Base-by-base conservation (phyloP, 2,329 filamentous ascomycete species). In the Epichloe festucae region DNA sequence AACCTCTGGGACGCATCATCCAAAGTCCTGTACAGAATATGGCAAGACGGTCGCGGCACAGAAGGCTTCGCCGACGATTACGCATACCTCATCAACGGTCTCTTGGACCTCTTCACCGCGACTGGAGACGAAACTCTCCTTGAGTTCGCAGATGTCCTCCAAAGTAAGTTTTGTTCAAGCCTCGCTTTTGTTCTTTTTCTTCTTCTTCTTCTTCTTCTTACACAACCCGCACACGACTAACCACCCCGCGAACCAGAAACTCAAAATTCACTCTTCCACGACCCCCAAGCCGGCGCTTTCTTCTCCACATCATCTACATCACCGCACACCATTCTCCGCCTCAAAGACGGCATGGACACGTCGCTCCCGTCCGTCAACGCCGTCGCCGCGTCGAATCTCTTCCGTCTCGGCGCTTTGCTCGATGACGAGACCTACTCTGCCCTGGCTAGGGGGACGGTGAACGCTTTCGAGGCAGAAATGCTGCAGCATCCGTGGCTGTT, bases 291-390 rank as follows among this genome's bases (percentile, higher is more conserved):
- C 27, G 78, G 78, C 42, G 87, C 78, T 35, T 93, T 91, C 74
- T 93, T 87, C 70, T 83, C 82, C 4, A 89, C 85, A 1, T 70
- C 76, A 4, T 69, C 73, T 12, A 68, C 75, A 42, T 81, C 84
- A 10, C 72, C 81, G 0, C 81, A 89, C 60, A 77, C 85, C 31
- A 84, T 96, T 53, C 79, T 97, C 54, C 84, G 91, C 23, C 78
- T 96, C 48, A 98, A 98, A 69, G 89, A 94, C 56, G 93, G 89
- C 57, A 96, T 96, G 78, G 93, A 98, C 66, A 88, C 88, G 5
- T 84, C 89, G 1, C 85, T 93, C 54, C 93, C 93, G 0, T 93
- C 89, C 0, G 85, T 87, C 49, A 98, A 98, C 63, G 89, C 88
- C 40, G 79, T 91, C 5, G 85, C 86, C n/a, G 87, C 88, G 0